Conservation (phyloP, 2,329 filamentous ascomycete species). For the Xylaria multiplex region DNA sequence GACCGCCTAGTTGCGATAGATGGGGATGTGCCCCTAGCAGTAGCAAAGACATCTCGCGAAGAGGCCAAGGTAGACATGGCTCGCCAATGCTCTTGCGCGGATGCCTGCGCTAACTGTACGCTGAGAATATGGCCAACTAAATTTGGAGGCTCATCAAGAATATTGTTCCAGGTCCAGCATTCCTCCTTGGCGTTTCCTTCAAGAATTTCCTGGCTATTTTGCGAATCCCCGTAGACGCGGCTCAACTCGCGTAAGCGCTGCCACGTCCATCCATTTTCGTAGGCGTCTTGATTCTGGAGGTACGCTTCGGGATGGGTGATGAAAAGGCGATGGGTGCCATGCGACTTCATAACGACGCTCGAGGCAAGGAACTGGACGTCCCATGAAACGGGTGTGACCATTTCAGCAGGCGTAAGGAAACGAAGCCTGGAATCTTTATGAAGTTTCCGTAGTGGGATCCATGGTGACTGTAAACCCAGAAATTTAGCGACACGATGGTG, state of each 20-base stretch:
- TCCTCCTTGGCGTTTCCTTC: conserved; percentile 71
- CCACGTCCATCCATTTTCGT: conserved; percentile 74
- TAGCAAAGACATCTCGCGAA: conserved; percentile 46
- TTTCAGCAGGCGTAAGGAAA: conserved; percentile 76
- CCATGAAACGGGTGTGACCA: conserved; percentile 78
- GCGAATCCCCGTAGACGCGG: conserved; percentile 62
- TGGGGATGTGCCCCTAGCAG: conserved; percentile 49
- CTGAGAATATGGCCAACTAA: conserved; percentile 55
- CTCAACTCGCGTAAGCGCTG: conserved; percentile 72
- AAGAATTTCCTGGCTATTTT: conserved; percentile 59
- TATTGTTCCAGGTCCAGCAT: conserved; percentile 74
- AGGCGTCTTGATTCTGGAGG: conserved; percentile 68
- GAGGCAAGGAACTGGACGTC: conserved; percentile 75
- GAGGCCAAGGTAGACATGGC: conserved; percentile 57
- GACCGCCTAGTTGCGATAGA: conserved; percentile 51
- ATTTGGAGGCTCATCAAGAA: conserved; percentile 67
- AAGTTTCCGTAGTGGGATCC: conserved; percentile 81
- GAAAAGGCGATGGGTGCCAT: conserved; percentile 72
- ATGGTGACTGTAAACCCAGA: conserved; percentile 72
- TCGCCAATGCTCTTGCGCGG: conserved; percentile 52
- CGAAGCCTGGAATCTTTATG: conserved; percentile 77
- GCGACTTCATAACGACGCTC: conserved; percentile 77
- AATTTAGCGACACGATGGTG: conserved; percentile 56
- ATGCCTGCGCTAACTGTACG: conserved; percentile 56
- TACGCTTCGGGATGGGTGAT: conserved; percentile 81